Conservation (phyloP, 2,329 filamentous ascomycete species). For the Gremmenia infestans region DNA sequence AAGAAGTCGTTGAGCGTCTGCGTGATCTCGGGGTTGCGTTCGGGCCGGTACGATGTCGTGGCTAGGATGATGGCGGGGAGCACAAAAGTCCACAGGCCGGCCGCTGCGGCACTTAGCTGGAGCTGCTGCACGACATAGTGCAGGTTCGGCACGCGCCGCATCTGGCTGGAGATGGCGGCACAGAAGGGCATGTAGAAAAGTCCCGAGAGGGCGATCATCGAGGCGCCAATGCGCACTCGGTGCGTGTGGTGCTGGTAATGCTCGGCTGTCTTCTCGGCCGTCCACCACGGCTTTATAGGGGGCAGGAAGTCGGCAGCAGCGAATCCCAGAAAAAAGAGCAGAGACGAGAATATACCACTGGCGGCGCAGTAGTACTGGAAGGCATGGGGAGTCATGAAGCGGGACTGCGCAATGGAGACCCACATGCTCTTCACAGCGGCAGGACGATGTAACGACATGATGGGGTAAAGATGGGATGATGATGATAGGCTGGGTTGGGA, state of each 20-base stretch:
- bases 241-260: constrained; percentile 15
- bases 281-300: constrained; percentile 1
- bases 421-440: too few relatives aligned
- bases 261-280: constrained; percentile 20
- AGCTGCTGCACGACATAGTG: constrained; percentile 9
- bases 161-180: constrained; percentile 22
- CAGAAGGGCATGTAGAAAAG: constrained; percentile 22
- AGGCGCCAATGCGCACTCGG: constrained; percentile 7
- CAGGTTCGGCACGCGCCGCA: constrained; percentile 20
- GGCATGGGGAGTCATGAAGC: too few relatives aligned
- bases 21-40: constrained; percentile 21
- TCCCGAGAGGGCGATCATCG: constrained; percentile 16
- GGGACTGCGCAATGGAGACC: too few relatives aligned
- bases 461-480: too few relatives aligned
- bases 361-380: too few relatives aligned
- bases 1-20: constrained; percentile 21
- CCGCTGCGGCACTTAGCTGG: constrained; percentile 19
- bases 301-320: too few relatives aligned
- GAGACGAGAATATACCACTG: too few relatives aligned
- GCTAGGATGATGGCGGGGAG: constrained; percentile 21
- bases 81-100: constrained; percentile 15
- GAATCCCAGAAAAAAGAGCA: too few relatives aligned
- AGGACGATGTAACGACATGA: too few relatives aligned
- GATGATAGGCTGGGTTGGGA: too few relatives aligned
- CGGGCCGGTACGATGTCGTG: constrained; percentile 20